Evolutionary conservation across 805 yeast genomes (phyloP).

Genomic region (Spathaspora boniae): DNA sequence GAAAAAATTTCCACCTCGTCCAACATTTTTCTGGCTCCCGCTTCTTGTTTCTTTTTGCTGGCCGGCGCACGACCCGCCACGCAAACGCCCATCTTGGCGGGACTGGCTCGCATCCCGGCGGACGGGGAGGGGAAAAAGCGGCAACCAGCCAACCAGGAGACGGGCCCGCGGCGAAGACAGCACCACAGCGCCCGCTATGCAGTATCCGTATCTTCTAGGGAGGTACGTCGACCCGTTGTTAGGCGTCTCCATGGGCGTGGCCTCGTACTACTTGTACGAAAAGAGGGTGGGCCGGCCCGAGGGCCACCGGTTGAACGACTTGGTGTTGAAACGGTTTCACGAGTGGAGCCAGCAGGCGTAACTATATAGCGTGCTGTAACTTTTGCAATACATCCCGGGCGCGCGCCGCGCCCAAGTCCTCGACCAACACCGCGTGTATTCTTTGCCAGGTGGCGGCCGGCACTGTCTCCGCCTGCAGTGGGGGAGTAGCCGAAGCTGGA

Average conservation of each 20-base stretch:
- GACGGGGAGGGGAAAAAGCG: too few species aligned
- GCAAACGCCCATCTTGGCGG: too few species aligned
- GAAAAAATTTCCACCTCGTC: too few species aligned
- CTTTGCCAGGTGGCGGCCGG: conserved; percentile 41
- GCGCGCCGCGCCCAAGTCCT: conserved; percentile 26
- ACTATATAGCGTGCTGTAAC: conserved; percentile 13
- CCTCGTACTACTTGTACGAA: conserved; percentile 65
- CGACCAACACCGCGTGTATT: conserved; percentile 31
- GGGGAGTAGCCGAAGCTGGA: conserved; percentile 10
- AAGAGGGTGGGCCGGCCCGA: conserved; percentile 50
- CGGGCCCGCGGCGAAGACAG: too few species aligned
- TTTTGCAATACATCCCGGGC: conserved; percentile 17
- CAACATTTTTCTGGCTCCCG: too few species aligned
- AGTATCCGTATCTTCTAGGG: conserved; percentile 47
- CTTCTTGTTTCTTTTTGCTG: too few species aligned
- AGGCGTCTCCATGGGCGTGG: conserved; percentile 58
- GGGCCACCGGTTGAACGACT: conserved; percentile 59
- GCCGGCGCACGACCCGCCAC: too few species aligned
- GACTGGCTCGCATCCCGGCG: too few species aligned
- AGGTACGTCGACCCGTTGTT: conserved; percentile 62
- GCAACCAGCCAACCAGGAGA: too few species aligned
- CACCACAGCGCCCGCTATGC: conserved; percentile 27
- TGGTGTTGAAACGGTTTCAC: conserved; percentile 33
- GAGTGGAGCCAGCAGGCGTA: conserved; percentile 2
- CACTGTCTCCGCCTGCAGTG: conserved; percentile 3